phyloP scores from a whole-genome alignment of 1,139 yeast genomes.

The Lodderomyces orthopsilosis region DNA sequence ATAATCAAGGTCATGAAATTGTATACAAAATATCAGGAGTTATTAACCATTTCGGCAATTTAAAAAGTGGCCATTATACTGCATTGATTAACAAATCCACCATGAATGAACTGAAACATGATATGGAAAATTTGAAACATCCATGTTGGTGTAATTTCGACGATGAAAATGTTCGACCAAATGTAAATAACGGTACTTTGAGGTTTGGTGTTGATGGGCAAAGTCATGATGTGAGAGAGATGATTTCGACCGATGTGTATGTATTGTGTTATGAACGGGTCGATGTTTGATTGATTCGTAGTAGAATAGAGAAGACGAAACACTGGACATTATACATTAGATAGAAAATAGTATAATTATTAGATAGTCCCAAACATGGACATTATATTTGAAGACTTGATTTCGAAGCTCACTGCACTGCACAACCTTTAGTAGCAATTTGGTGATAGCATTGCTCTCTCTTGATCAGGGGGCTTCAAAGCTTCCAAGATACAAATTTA shows the following conservation, averaged over 20 bases:
- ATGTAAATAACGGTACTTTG: constrained; percentile 46
- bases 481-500: too few species aligned
- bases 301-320: background rate
- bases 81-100: constrained; percentile 56
- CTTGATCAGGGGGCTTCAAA: too few species aligned
- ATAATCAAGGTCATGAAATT: constrained; percentile 42
- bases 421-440: too few species aligned
- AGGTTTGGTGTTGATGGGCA: constrained; percentile 1
- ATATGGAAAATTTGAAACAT: constrained; percentile 22
- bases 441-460: too few species aligned
- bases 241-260: constrained; percentile 62
- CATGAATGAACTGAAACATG: constrained; percentile 20
- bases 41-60: constrained; percentile 68
- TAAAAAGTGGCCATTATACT: constrained; percentile 75
- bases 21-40: constrained; percentile 58
- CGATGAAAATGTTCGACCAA: constrained; percentile 58
- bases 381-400: background rate
- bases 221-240: constrained; percentile 28
- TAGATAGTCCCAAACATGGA: background rate
- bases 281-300: background rate
- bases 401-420: too few species aligned
- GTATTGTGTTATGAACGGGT: constrained; percentile 61
- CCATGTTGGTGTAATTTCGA: constrained; percentile 69
- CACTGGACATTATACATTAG: background rate
- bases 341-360: background rate